phyloP scores from a whole-genome alignment of 768 basidiomycete genomes.

The Rhodosporidiobolus sp. region DNA sequence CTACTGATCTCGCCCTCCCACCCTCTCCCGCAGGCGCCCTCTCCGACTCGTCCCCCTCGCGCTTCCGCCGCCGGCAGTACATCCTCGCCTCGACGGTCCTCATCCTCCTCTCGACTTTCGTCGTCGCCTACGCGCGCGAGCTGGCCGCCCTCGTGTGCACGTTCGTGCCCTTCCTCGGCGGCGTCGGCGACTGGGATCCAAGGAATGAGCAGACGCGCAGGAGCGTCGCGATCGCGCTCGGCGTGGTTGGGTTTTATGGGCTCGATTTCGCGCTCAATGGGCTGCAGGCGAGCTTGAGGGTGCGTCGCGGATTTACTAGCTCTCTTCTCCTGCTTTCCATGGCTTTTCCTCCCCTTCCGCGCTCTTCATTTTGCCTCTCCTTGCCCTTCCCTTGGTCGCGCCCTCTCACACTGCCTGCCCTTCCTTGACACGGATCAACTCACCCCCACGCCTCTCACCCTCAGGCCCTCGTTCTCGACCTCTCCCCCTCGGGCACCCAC shows the following conservation, averaged over 20 bases:
- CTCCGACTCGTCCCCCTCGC: conserved; percentile 90
- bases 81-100: conserved; percentile 80
- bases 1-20: background rate
- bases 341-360: conserved; percentile 52
- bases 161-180: conserved; percentile 62
- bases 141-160: conserved; percentile 66
- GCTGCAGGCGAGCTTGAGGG: conserved; percentile 53
- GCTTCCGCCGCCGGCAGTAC: conserved; percentile 75
- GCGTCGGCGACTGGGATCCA: conserved; percentile 85
- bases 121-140: conserved; percentile 76
- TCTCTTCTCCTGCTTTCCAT: background rate
- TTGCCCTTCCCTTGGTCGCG: background rate
- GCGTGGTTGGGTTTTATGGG: conserved; percentile 83
- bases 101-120: conserved; percentile 71
- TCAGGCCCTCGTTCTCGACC: conserved; percentile 70
- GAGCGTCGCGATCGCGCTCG: conserved; percentile 74
- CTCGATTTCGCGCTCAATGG: conserved; percentile 98
- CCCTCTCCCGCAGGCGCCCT: conserved; percentile 65
- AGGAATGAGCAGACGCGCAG: conserved; percentile 62
- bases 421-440: background rate
- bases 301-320: background rate
- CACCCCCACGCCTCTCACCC: no score
- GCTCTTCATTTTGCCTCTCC: background rate
- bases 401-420: no score
- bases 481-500: conserved; percentile 82